phyloP scores from a whole-genome alignment of 164 flowering plant species.

The Echeveria elegans region DNA sequence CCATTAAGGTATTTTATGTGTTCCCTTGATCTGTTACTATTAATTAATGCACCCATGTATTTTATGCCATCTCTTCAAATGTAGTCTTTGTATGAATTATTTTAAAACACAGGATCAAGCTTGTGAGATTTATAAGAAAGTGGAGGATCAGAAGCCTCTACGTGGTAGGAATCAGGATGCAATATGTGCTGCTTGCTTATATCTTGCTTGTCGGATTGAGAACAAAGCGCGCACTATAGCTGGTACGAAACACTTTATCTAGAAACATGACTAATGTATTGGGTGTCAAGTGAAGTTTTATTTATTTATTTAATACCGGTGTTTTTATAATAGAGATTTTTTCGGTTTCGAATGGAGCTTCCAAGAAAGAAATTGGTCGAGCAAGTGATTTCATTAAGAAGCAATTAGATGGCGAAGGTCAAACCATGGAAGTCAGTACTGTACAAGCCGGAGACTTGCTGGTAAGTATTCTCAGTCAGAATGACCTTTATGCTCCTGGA shows the following conservation, averaged over 20 bases:
- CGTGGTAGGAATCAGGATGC: constrained; percentile 68
- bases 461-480: constrained; percentile 21
- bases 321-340: constrained; percentile 24
- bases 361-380: constrained; percentile 38
- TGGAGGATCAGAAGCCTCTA: constrained; percentile 57
- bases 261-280: background rate
- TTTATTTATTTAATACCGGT: background rate
- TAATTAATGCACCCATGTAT: no score
- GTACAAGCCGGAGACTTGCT: constrained; percentile 37
- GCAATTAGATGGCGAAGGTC: constrained; percentile 31
- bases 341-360: constrained; percentile 39
- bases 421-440: constrained; percentile 42
- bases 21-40: no score
- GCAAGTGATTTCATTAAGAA: constrained; percentile 33
- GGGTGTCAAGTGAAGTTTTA: background rate
- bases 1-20: constrained; percentile 73
- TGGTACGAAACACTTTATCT: background rate
- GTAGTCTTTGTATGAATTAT: no score
- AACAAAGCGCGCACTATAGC: constrained; percentile 11
- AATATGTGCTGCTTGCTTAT: constrained; percentile 61
- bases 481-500: background rate
- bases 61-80: no score
- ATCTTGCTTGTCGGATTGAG: constrained; percentile 67
- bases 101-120: constrained; percentile 46
- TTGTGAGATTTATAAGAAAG: constrained; percentile 61